These are phyloP conservation scores for Borealophlyctis nickersoniae DNA, from an alignment of 192 early-diverging fungal species.

Conservation along the genomic window DNA sequence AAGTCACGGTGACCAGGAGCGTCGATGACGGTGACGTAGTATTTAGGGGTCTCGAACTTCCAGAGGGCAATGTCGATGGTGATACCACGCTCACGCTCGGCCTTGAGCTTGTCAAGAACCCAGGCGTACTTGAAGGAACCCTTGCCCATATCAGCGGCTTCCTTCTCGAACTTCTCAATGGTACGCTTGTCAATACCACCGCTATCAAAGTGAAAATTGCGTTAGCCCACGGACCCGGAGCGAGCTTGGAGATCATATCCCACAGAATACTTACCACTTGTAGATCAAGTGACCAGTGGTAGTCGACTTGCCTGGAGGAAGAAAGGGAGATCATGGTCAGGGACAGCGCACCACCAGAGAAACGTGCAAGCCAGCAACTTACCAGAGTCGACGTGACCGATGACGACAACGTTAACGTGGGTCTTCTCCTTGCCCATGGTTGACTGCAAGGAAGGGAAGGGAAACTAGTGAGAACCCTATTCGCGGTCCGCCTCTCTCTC, in stretches of 20 bases:
- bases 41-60: constrained; percentile 95
- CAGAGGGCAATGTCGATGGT: constrained; percentile 98
- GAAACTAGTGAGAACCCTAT: too few relatives aligned
- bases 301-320: too few relatives aligned
- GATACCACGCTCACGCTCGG: constrained; percentile 99
- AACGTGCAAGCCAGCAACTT: too few relatives aligned
- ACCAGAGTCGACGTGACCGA: constrained; percentile 99
- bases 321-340: too few relatives aligned
- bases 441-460: too few relatives aligned
- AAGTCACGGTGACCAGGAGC: constrained; percentile 99
- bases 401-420: constrained; percentile 53
- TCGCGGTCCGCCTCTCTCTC: too few relatives aligned
- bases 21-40: constrained; percentile 97
- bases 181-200: constrained; percentile 99
- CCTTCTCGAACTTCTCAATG: constrained; percentile 99
- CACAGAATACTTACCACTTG: constrained; percentile 56
- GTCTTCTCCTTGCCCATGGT: constrained; percentile 10
- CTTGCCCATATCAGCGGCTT: constrained; percentile 96
- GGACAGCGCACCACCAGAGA: too few relatives aligned
- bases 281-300: constrained; percentile 99
- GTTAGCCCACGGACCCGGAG: too few relatives aligned
- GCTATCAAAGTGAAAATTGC: constrained; percentile 13
- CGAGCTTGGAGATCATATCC: too few relatives aligned
- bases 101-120: constrained; percentile 99
- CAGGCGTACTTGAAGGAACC: constrained; percentile 99